Conservation (phyloP, 768 basidiomycete species). For the Pulveroboletus sp. region DNA sequence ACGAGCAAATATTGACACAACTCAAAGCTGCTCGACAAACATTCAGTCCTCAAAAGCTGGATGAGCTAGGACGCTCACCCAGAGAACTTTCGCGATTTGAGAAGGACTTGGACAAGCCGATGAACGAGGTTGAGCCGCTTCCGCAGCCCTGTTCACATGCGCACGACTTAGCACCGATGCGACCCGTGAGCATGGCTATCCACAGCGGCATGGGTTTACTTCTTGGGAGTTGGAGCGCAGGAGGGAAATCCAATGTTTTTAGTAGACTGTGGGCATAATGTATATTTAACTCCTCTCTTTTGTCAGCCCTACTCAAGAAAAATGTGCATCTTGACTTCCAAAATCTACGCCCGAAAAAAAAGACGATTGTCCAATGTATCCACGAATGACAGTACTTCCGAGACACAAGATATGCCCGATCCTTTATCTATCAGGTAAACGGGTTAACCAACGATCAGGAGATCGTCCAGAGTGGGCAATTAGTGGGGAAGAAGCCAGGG, state of each 20-base stretch:
- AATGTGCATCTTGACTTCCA: not conserved
- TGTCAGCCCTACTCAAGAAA: not conserved
- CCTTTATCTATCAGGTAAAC: not conserved
- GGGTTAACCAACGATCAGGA: not conserved
- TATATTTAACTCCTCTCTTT: not conserved
- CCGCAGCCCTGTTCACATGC: conserved; percentile 76
- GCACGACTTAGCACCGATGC: conserved; percentile 69
- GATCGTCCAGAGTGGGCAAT: conserved; percentile 35
- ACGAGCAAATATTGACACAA: conserved; percentile 64
- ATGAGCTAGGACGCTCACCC: conserved; percentile 44
- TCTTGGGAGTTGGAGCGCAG: conserved; percentile 35
- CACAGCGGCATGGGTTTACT: conserved; percentile 69
- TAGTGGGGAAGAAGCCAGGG: conserved; percentile 48
- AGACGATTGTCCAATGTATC: not conserved
- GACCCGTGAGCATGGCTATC: conserved; percentile 69
- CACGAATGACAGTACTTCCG: no score
- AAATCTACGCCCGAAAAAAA: not conserved
- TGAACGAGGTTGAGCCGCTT: conserved; percentile 42
- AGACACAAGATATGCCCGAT: conserved; percentile 30
- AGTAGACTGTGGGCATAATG: conserved; percentile 51
- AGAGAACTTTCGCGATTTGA: conserved; percentile 72
- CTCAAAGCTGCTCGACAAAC: conserved; percentile 52
- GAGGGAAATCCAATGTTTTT: conserved; percentile 49
- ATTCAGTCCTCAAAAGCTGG: conserved; percentile 48
- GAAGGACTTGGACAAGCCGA: conserved; percentile 58